phyloP scores from a whole-genome alignment of 176 grass and related monocot species.

The Chloris gayana region DNA sequence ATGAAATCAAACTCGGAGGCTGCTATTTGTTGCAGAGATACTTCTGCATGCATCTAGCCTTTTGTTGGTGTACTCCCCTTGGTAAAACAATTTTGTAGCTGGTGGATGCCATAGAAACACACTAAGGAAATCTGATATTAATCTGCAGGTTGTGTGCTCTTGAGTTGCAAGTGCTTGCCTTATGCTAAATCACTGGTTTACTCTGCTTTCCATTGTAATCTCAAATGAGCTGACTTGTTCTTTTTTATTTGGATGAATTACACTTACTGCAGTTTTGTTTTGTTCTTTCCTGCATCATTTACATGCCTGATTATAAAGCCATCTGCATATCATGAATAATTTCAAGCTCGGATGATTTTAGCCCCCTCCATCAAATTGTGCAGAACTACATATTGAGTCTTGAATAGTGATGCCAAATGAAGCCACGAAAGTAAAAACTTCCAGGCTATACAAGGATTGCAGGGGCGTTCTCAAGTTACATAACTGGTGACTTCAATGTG shows the following conservation, averaged over 20 bases:
- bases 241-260: neutral
- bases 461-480: too few species aligned
- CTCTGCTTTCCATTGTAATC: neutral
- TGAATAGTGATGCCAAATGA: neutral
- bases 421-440: neutral
- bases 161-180: neutral
- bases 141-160: neutral
- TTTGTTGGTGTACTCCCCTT: neutral
- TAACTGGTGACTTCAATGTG: too few species aligned
- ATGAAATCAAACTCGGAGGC: neutral
- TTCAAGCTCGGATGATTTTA: neutral
- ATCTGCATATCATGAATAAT: too few species aligned
- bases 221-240: neutral
- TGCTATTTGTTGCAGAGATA: neutral
- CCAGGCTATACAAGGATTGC: neutral
- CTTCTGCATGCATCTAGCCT: neutral
- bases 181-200: neutral
- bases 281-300: neutral
- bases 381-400: neutral
- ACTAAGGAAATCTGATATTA: neutral
- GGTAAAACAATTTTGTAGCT: conserved; percentile 8
- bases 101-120: neutral
- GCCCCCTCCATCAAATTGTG: neutral
- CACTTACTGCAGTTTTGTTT: too few species aligned
- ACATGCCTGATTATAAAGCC: neutral